These are phyloP conservation scores for Fusarium mangiferae DNA, from an alignment of 2,329 filamentous ascomycete genomes.

Conservation along the genomic window DNA sequence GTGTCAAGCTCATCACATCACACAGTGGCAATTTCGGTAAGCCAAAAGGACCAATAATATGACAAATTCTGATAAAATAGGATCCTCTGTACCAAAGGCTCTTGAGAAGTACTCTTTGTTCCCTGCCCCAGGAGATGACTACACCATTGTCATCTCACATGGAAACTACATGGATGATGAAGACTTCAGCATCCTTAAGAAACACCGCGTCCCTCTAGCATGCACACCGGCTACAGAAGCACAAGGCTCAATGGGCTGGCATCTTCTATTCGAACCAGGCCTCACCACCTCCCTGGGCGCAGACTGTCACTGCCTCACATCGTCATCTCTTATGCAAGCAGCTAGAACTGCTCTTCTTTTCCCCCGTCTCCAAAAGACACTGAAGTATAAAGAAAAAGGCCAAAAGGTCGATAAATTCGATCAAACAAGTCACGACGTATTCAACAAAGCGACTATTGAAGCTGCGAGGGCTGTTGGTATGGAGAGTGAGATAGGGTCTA, in stretches of 20 bases:
- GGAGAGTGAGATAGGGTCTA: not conserved
- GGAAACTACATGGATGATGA: not conserved
- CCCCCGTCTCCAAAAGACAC: not conserved
- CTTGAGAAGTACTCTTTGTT: not conserved
- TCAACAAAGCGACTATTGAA: not conserved
- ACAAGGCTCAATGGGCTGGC: not conserved
- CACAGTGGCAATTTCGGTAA: not conserved
- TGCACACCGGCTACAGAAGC: not conserved
- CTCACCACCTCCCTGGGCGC: not conserved
- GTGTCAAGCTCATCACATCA: not conserved
- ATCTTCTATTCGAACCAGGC: not conserved
- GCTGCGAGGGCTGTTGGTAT: not conserved
- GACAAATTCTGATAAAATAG: accelerated
- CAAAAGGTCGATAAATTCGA: not conserved
- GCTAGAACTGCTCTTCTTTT: accelerated
- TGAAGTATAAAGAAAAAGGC: not conserved
- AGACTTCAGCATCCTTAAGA: not conserved
- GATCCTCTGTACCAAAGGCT: not conserved
- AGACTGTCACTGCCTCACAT: not conserved
- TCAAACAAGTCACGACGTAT: not conserved
- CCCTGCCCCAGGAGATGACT: not conserved
- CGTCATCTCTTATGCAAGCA: not conserved
- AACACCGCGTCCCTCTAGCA: not conserved
- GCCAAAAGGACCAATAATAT: accelerated
- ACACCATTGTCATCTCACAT: not conserved